A percentile compares a stretch with the other conserved stretches of the same genome.
These are phyloP conservation scores for Barbarea vulgaris DNA, from an alignment of 345 rosid genomes.

Conservation along the genomic window DNA sequence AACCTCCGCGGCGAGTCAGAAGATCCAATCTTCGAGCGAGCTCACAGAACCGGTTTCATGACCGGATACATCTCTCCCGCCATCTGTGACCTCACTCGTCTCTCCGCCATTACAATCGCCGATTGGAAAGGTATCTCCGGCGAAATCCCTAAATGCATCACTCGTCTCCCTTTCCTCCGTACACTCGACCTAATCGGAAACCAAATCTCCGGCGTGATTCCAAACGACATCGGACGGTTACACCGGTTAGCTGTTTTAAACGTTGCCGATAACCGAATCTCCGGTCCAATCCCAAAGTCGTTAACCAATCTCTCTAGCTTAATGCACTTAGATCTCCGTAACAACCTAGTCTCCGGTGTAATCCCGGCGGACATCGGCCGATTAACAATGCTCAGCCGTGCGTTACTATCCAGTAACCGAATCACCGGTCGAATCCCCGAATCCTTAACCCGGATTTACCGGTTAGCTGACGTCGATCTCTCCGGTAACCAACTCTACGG, in stretches of 20 bases:
- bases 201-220: constrained; percentile 62
- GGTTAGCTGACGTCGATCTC: constrained; percentile 83
- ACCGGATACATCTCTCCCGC: constrained; percentile 69
- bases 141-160: constrained; percentile 67
- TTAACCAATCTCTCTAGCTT: constrained; percentile 62
- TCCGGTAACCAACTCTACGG: constrained; percentile 70
- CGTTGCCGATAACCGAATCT: constrained; percentile 69
- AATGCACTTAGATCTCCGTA: constrained; percentile 86
- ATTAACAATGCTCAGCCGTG: constrained; percentile 75
- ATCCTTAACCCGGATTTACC: constrained; percentile 64
- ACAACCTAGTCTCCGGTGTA: constrained; percentile 59
- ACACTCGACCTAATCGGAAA: constrained; percentile 77
- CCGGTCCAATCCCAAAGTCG: constrained; percentile 68
- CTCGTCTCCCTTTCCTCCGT: constrained; percentile 66
- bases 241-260: constrained; percentile 71
- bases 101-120: constrained; percentile 70
- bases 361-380: constrained; percentile 62
- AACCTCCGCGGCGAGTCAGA: constrained; percentile 92
- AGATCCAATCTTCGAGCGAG: constrained; percentile 70
- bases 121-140: constrained; percentile 96
- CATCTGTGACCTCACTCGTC: constrained; percentile 62
- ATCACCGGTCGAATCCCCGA: constrained; percentile 63
- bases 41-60: constrained; percentile 75
- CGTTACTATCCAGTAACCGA: constrained; percentile 64
- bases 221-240: constrained; percentile 61